Evolutionary conservation across 257 asterid genomes (phyloP).

Genomic region (Rehmannia glutinosa): DNA sequence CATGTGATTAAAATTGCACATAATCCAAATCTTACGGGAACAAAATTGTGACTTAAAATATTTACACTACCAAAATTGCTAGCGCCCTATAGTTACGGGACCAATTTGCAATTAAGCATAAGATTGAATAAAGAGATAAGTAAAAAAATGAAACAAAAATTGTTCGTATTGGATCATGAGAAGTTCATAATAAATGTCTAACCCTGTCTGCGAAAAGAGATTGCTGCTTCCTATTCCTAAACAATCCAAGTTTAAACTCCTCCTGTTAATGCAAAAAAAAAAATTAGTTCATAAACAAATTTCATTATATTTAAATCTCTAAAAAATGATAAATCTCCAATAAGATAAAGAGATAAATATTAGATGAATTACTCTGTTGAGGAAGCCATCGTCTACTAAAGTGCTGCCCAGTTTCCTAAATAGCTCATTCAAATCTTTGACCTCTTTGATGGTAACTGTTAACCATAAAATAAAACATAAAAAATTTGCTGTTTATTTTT

Average conservation of each 20-base stretch:
- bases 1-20: no score
- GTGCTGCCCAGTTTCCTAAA: conserved; percentile 49
- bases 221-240: conserved; percentile 32
- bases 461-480: neutral
- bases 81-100: no score
- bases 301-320: no score
- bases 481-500: neutral
- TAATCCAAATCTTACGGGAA: no score
- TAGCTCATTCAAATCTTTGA: conserved; percentile 38
- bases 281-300: neutral
- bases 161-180: neutral
- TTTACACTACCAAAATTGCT: no score
- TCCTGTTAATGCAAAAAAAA: conserved; percentile 21
- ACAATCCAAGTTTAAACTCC: conserved; percentile 56
- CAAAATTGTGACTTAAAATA: no score
- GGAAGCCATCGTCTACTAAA: conserved; percentile 42
- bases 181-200: neutral
- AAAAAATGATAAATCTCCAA: no score
- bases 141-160: neutral
- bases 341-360: neutral
- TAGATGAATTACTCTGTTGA: conserved; percentile 33
- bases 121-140: no score
- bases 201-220: conserved; percentile 51
- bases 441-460: conserved; percentile 50
- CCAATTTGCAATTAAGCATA: no score